A percentile compares a stretch with the other conserved stretches of the same genome.
phyloP scores from a whole-genome alignment of 306 rosid species.

The Luffa aegyptiaca region DNA sequence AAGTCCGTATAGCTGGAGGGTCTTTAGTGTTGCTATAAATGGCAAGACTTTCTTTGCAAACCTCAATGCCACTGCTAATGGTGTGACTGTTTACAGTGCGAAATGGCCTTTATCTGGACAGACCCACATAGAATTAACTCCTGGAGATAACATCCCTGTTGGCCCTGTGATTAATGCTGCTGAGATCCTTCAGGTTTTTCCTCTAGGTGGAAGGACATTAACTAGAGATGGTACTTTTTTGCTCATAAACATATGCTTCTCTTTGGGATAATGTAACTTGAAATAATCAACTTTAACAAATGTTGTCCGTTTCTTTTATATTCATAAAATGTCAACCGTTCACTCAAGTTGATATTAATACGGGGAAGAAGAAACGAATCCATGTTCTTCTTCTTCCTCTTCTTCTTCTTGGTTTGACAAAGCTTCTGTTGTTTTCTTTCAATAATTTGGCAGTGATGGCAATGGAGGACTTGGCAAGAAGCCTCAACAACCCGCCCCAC shows the following conservation, averaged over 20 bases:
- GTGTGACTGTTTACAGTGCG: slow-evolving; percentile 48
- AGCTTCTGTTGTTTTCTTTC: not conserved
- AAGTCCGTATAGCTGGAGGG: slow-evolving; percentile 67
- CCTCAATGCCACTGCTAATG: slow-evolving; percentile 55
- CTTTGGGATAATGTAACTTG: not conserved
- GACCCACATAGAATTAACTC: slow-evolving; percentile 40
- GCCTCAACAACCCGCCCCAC: slow-evolving; percentile 43
- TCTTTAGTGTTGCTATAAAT: slow-evolving; percentile 46
- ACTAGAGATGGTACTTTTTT: slow-evolving; percentile 45
- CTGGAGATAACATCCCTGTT: slow-evolving; percentile 26
- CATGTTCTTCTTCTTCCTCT: not conserved
- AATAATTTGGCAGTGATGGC: slow-evolving; percentile 32
- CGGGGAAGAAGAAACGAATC: not conserved
- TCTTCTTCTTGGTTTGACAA: not conserved
- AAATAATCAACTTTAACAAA: not conserved
- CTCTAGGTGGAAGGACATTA: slow-evolving; percentile 54
- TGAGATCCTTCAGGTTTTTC: slow-evolving; percentile 58
- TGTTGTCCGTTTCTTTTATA: not conserved
- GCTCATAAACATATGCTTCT: not conserved
- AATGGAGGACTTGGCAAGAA: slow-evolving; percentile 49
- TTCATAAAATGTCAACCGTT: not conserved
- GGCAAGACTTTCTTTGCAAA: slow-evolving; percentile 36
- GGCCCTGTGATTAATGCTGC: slow-evolving; percentile 78
- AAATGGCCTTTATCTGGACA: slow-evolving; percentile 71
- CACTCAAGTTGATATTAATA: not conserved